phyloP scores from a whole-genome alignment of 805 yeast genomes.

The Nakazawaea holstii region DNA sequence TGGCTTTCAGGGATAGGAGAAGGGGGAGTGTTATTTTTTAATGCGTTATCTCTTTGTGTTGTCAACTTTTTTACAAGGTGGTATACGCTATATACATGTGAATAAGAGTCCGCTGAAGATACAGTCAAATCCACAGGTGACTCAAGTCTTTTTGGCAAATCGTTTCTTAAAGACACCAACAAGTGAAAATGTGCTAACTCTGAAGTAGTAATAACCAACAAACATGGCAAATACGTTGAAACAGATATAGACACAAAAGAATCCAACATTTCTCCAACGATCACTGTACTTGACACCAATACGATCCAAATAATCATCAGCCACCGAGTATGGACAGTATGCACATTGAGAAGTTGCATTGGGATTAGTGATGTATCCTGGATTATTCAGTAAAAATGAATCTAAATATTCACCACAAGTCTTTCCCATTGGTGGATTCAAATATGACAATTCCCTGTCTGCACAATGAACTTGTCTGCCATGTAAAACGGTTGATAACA shows the following conservation, averaged over 20 bases:
- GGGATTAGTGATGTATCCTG: constrained; percentile 61
- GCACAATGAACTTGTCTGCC: constrained; percentile 46
- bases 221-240: constrained; percentile 45
- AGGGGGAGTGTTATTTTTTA: no score
- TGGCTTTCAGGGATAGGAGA: no score
- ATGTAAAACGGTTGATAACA: constrained; percentile 45
- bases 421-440: constrained; percentile 51
- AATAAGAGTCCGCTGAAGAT: no score
- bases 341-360: constrained; percentile 41
- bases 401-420: constrained; percentile 58
- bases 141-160: no score
- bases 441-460: constrained; percentile 39
- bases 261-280: constrained; percentile 65
- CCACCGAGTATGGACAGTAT: constrained; percentile 39
- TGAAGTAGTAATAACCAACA: not conserved
- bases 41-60: no score
- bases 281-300: constrained; percentile 38
- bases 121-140: no score
- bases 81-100: no score
- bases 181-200: not conserved
- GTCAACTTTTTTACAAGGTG: no score
- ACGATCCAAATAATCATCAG: constrained; percentile 41
- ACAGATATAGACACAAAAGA: constrained; percentile 49
- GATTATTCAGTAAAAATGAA: constrained; percentile 30
- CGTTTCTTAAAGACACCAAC: constrained; percentile 1